Evolutionary conservation across 768 basidiomycete species (phyloP), one percentile per base, ranked within the genome.

Genomic region (Pleurotus pulmonarius): DNA sequence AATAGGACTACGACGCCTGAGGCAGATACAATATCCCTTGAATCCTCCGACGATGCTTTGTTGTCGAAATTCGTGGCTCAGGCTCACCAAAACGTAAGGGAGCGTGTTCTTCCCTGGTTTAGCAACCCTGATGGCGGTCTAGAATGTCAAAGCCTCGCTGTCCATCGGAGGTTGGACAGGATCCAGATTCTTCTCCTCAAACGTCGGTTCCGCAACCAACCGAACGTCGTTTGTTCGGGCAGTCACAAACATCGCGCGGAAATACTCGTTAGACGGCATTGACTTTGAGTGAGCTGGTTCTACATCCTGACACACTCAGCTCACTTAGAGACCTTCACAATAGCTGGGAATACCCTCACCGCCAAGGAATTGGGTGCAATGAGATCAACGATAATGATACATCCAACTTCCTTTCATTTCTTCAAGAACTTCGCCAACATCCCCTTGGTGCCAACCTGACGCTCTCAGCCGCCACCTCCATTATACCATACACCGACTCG

Each of bases 161-260:
- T 81, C 83, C 0, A 73, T 92, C 15, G 90, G 90, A 25, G 90
- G 90, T 20, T 91, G 87, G 86, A 75, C 71, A 3, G 90, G 89
- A 4, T 77, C 83, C 2, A 66, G 60, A 24, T 88, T 74, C 67
- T 91, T 83, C 66, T 90, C 88, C 1, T 72, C 81, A 5, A 73
- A 76, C 13, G 80, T 91, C 11, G 81, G 77, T 3, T 83, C 78
- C 4, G 67, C 81, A 0, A 68, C 66, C 43, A 88, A 85, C 59
- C 77, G 87, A 15, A 83, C 83, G 3, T 71, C 74, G 3, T 90
- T 92, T 59, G 83, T 83, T n/a, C 69, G 81, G n/a, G 78, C 87
- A 0, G 70, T 88, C 11, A 65, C 75, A 1, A 65, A 67, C 8
- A 69, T 90, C 8, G 82, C 75, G 2, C 59, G 66, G 1, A 54